Base-by-base conservation (phyloP, 208 protist species). In the Leishmania aethiopica region DNA sequence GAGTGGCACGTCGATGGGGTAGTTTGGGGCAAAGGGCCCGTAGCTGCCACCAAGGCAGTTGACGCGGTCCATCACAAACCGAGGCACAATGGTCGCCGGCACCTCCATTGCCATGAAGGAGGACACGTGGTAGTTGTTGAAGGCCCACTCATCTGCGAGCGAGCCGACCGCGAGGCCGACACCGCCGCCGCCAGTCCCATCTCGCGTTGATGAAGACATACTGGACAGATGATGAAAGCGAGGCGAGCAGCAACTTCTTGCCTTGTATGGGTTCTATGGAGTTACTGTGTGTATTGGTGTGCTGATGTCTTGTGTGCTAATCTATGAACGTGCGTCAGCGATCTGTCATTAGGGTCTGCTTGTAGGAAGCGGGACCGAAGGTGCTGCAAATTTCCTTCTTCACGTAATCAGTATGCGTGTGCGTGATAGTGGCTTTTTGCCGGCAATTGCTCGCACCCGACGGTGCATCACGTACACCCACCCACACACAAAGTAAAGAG, bases 71-170 rank as follows among this genome's bases (percentile, higher is more conserved):
- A 98, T 95, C 35, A 92, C 86, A 80, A 98, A 98, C 51, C 92
- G 90, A 37, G 95, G 95, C 32, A 95, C 78, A 45, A 98, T 91
- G 17, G 89, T 94, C n/a, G 96, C 84, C 19, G 80, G 77, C 35
- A 89, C 85, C 77, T 96, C 92, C 89, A 94, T 90, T 51, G 95
- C 92, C 64, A 90, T 86, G 74, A 95, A 98, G 45, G 90, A 87
- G 17, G 93, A 92, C 85, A 96, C 90, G 88, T 98, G 93, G 72
- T 94, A 94, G 66, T 87, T 85, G 60, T 86, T 95, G 84, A 97
- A 97, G 78, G 80, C 79, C 64, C 83, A 64, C 47, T 87, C 84
- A 62, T 89, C 86, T 3, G 86, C 86, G 28, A 86, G 75, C 37
- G 78, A 82, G 59, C 71, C 73, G 19, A 80, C 69, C 42, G 82